Percentiles rank a stretch among this genome's conserved stretches.
Evolutionary conservation across 441 rosid genomes (phyloP).

Genomic region (Biscutella laevigata): DNA sequence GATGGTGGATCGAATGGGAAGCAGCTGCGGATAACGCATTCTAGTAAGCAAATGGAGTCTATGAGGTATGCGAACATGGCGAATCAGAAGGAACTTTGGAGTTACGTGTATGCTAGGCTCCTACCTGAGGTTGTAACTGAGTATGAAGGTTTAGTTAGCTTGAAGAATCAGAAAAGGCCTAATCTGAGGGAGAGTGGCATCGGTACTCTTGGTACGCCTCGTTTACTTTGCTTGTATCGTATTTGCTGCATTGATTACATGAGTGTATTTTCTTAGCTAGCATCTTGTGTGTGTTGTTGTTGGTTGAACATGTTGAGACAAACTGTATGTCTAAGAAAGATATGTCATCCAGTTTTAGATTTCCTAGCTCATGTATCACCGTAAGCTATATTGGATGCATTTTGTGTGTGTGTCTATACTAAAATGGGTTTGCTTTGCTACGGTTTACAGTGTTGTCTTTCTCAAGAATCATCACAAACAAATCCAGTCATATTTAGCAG

Average conservation of each 20-base stretch:
- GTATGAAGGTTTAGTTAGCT: slow-evolving; percentile 40
- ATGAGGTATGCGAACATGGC: slow-evolving; percentile 51
- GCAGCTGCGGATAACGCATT: slow-evolving; percentile 32
- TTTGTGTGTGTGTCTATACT: not conserved
- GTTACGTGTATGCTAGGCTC: slow-evolving; percentile 40
- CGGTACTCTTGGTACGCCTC: slow-evolving; percentile 41
- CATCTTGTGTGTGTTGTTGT: not conserved
- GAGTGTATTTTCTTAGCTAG: not conserved
- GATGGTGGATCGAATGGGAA: slow-evolving; percentile 19
- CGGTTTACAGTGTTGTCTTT: slow-evolving; percentile 1
- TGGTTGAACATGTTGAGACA: slow-evolving; percentile 8
- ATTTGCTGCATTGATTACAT: not conserved
- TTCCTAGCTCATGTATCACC: slow-evolving; percentile 3
- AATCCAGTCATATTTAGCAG: too few species aligned
- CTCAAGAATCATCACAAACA: slow-evolving; percentile 5
- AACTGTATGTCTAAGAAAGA: not conserved
- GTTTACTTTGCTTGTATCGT: not conserved
- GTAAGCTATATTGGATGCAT: slow-evolving; percentile 4
- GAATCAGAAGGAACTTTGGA: slow-evolving; percentile 60
- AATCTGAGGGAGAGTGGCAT: slow-evolving; percentile 32
- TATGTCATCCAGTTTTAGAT: not conserved
- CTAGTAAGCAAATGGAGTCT: slow-evolving; percentile 55
- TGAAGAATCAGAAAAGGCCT: slow-evolving; percentile 34
- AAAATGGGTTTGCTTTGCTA: slow-evolving; percentile 1
- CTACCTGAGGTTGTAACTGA: slow-evolving; percentile 38